Conservation (phyloP, 768 basidiomycete species). For the Naematelia encephala region DNA sequence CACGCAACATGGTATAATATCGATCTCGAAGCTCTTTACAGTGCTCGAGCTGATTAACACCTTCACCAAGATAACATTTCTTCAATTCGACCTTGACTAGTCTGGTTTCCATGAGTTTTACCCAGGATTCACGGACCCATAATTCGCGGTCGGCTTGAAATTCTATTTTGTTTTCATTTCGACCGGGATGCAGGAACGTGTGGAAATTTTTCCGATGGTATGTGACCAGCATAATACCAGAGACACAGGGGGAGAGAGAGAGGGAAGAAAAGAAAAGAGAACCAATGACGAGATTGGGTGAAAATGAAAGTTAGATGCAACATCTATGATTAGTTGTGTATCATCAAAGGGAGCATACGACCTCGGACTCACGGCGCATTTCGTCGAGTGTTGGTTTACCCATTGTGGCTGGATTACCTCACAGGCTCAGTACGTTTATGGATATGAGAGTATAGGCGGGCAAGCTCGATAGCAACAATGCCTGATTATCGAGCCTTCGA, state of each 20-base stretch:
- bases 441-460: neutral
- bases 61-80: constrained; percentile 85
- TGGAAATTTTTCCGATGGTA: no score
- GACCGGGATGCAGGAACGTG: no score
- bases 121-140: constrained; percentile 85
- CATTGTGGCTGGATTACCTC: neutral
- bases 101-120: constrained; percentile 86
- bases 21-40: constrained; percentile 82
- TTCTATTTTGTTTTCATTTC: constrained; percentile 7
- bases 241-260: neutral
- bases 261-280: constrained; percentile 1
- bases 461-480: neutral
- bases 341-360: no score
- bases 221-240: neutral
- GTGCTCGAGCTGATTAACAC: constrained; percentile 84
- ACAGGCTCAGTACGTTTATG: no score
- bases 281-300: neutral
- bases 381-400: neutral
- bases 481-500: neutral
- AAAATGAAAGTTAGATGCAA: no score
- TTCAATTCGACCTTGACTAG: constrained; percentile 82
- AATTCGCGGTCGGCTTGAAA: constrained; percentile 58
- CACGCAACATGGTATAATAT: constrained; percentile 72
- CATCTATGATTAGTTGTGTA: no score
- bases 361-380: neutral